Evolutionary conservation across 306 rosid species (phyloP).

Genomic region (Fragaria ananassa): DNA sequence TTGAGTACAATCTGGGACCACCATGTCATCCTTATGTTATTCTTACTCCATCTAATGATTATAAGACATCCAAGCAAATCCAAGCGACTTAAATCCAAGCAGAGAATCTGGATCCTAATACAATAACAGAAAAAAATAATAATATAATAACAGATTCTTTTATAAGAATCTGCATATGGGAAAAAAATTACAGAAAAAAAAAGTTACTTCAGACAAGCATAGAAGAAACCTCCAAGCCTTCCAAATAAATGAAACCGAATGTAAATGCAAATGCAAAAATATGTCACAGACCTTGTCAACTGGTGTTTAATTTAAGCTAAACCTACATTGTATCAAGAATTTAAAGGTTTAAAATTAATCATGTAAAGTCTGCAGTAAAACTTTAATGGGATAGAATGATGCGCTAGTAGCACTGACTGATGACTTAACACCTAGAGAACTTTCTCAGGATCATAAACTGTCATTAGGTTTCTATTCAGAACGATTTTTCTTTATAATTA

Average conservation of each 20-base stretch:
- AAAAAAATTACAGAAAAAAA: not conserved
- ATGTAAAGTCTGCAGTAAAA: not conserved
- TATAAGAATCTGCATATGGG: slow-evolving; percentile 3
- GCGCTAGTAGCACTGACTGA: not conserved
- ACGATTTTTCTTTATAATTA: not conserved
- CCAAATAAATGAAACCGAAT: not conserved
- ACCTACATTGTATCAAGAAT: not conserved
- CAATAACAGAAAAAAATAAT: not conserved
- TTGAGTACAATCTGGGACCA: too few relatives aligned
- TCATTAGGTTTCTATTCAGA: not conserved
- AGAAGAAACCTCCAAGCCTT: not conserved
- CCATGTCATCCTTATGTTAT: too few relatives aligned
- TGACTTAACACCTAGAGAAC: not conserved
- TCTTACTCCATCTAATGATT: too few relatives aligned
- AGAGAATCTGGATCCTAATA: not conserved
- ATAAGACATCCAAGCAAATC: too few relatives aligned
- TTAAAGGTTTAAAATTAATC: not conserved
- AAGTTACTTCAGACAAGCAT: not conserved
- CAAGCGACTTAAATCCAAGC: too few relatives aligned
- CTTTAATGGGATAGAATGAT: not conserved
- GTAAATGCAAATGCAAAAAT: slow-evolving; percentile 5
- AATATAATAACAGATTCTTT: too few relatives aligned
- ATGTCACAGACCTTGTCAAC: not conserved
- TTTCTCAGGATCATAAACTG: not conserved
- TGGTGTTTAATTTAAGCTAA: not conserved